phyloP scores from a whole-genome alignment of 2,329 filamentous ascomycete genomes.

The Coccinonectria pachysandricola region DNA sequence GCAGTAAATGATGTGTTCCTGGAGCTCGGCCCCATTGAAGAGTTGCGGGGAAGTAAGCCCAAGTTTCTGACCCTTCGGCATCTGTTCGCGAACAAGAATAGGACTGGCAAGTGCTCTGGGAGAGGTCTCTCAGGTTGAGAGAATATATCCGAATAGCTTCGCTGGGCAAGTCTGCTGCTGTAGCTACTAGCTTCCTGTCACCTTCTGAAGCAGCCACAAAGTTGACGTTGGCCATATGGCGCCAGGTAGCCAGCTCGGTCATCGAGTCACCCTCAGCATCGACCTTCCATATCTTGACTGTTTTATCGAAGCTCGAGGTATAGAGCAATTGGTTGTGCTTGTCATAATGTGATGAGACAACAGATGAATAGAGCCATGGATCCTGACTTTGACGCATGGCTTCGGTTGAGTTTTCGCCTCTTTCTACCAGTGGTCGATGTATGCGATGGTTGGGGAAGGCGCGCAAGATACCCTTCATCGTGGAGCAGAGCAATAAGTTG shows the following conservation, averaged over 20 bases:
- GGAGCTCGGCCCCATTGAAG: conserved; percentile 48
- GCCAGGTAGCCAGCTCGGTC: conserved; percentile 37
- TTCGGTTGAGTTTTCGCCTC: conserved; percentile 43
- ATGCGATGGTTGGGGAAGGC: conserved; percentile 49
- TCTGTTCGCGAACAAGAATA: conserved; percentile 33
- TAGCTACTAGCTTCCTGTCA: conserved; percentile 41
- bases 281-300: conserved; percentile 49
- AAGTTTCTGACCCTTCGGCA: conserved; percentile 32
- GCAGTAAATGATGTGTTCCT: conserved; percentile 38
- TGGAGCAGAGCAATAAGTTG: conserved; percentile 48
- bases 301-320: conserved; percentile 52
- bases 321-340: conserved; percentile 34
- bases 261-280: conserved; percentile 29
- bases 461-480: conserved; percentile 30
- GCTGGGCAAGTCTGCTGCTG: conserved; percentile 44
- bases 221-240: conserved; percentile 49
- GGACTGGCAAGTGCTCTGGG: conserved; percentile 25
- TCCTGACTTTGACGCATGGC: conserved; percentile 50
- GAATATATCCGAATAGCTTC: conserved; percentile 49
- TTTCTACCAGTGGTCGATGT: conserved; percentile 39
- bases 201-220: conserved; percentile 48
- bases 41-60: conserved; percentile 54
- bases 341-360: conserved; percentile 51
- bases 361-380: conserved; percentile 54
- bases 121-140: conserved; percentile 27